phyloP scores from a whole-genome alignment of 2,329 filamentous ascomycete genomes.

The Ophiocordyceps camponoti-leonardi region DNA sequence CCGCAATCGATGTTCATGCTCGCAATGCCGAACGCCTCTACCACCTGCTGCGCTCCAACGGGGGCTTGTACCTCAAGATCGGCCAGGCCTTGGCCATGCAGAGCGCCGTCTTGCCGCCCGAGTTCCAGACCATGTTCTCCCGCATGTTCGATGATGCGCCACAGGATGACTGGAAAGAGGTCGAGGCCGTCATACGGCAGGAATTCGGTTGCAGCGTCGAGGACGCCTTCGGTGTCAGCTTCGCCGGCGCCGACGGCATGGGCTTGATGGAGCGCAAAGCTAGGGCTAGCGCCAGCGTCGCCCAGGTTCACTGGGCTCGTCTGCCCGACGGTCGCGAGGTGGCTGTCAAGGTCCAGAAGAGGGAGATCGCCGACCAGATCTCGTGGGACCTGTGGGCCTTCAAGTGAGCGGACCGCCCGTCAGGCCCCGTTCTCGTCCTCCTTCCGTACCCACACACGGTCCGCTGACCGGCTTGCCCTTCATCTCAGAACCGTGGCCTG shows the following conservation, averaged over 20 bases:
- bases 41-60: constrained; percentile 67
- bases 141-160: constrained; percentile 97
- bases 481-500: constrained; percentile 50
- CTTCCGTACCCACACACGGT: too few species aligned
- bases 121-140: constrained; percentile 92
- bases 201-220: constrained; percentile 80
- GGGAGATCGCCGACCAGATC: constrained; percentile 80
- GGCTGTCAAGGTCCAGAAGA: constrained; percentile 92
- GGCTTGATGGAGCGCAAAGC: constrained; percentile 44
- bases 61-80: constrained; percentile 91
- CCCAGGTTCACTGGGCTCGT: constrained; percentile 90
- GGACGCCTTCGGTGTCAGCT: constrained; percentile 85
- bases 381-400: constrained; percentile 94
- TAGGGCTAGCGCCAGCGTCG: constrained; percentile 73
- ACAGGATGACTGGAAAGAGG: constrained; percentile 74
- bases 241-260: constrained; percentile 51
- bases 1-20: constrained; percentile 60
- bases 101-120: constrained; percentile 77
- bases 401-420: constrained; percentile 38
- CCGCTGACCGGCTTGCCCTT: constrained; percentile 1
- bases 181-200: constrained; percentile 69
- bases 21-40: constrained; percentile 75
- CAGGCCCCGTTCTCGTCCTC: too few species aligned
- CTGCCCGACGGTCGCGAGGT: constrained; percentile 77
- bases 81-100: constrained; percentile 98